Evolutionary conservation across 1,139 yeast species (phyloP).

Genomic region (Pneumocystis jirovecii): DNA sequence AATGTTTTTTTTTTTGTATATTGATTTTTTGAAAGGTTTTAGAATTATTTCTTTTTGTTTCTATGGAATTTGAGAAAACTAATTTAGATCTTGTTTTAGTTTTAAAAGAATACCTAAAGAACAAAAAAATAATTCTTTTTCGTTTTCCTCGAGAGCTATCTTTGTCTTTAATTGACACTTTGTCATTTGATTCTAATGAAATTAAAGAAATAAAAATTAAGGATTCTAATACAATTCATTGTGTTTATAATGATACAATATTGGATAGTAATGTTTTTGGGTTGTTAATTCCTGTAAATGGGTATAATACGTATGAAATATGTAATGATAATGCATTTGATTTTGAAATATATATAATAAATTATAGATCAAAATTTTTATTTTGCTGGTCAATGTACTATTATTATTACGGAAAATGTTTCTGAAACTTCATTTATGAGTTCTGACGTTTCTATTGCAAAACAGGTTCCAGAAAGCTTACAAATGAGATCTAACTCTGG

Average conservation of each 20-base stretch:
- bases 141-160: neutral
- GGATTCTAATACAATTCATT: neutral
- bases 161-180: neutral
- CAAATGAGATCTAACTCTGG: neutral
- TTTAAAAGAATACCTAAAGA: neutral
- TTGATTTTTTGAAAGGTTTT: neutral
- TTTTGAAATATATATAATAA: neutral
- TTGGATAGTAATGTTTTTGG: neutral
- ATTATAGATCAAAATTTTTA: neutral
- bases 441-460: neutral
- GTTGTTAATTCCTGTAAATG: neutral
- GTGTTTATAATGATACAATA: neutral
- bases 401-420: neutral
- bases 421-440: neutral
- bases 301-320: neutral
- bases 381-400: neutral
- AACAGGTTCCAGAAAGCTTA: neutral
- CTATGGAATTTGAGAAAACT: neutral
- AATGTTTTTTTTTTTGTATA: neutral
- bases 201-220: neutral
- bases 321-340: neutral
- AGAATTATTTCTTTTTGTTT: neutral
- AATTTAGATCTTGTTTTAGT: neutral
- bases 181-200: neutral
- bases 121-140: neutral